Percentiles rank a stretch among this genome's conserved stretches.
phyloP scores from a whole-genome alignment of 371 early-diverging fungal species.

The Mucor racemosus region DNA sequence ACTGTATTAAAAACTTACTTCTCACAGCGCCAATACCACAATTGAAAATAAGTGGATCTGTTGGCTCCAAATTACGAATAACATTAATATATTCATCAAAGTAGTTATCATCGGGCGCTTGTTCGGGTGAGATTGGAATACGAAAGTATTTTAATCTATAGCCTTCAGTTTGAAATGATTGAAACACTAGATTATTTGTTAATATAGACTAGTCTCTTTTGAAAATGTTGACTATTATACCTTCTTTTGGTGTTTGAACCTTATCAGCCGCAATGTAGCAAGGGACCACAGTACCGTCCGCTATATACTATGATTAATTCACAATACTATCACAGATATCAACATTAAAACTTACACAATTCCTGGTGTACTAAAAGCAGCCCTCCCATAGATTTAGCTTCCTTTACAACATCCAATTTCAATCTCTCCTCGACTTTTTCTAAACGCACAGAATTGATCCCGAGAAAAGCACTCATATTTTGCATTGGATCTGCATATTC shows the following conservation, averaged over 20 bases:
- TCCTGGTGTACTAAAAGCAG: slow-evolving; percentile 77
- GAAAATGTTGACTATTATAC: slow-evolving; percentile 17
- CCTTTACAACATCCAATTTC: slow-evolving; percentile 69
- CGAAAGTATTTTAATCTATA: slow-evolving; percentile 62
- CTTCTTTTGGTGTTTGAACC: slow-evolving; percentile 69
- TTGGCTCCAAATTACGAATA: slow-evolving; percentile 49
- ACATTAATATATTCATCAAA: slow-evolving; percentile 70
- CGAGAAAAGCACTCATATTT: slow-evolving; percentile 70
- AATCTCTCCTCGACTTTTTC: slow-evolving; percentile 75
- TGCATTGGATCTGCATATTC: slow-evolving; percentile 64
- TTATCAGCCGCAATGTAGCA: slow-evolving; percentile 67
- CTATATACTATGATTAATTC: slow-evolving; percentile 28
- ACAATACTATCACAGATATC: background rate
- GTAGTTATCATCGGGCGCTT: slow-evolving; percentile 72
- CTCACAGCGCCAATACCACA: slow-evolving; percentile 78
- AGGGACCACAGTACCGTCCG: slow-evolving; percentile 62
- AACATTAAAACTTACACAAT: slow-evolving; percentile 35
- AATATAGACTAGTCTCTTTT: background rate
- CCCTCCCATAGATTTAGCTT: slow-evolving; percentile 55
- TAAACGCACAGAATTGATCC: slow-evolving; percentile 67
- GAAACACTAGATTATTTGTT: slow-evolving; percentile 48
- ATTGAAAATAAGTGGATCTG: slow-evolving; percentile 70
- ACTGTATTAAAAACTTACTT: slow-evolving; percentile 50
- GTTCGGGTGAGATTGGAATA: slow-evolving; percentile 72
- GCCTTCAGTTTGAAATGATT: slow-evolving; percentile 45